phyloP scores from a whole-genome alignment of 345 rosid species.

The Acer campestre region DNA sequence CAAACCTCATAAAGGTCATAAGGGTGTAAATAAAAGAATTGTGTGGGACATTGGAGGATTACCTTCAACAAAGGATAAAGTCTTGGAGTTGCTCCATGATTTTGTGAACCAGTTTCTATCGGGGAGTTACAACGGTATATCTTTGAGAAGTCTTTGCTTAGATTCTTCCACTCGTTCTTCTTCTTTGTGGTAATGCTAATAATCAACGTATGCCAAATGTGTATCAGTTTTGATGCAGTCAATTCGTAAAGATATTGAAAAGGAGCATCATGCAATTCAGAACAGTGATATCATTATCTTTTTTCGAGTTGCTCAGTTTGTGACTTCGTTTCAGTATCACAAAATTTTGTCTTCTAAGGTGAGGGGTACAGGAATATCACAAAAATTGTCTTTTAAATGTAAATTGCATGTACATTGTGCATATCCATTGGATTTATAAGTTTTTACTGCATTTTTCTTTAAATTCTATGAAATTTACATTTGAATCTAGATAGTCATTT shows the following conservation, averaged over 20 bases:
- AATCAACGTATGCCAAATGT: constrained; percentile 23
- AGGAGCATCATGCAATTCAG: constrained; percentile 83
- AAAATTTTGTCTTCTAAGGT: constrained; percentile 63
- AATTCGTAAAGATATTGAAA: constrained; percentile 76
- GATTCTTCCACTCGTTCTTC: constrained; percentile 10
- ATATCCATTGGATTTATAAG: not conserved
- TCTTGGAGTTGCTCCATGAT: constrained; percentile 70
- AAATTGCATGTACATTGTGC: not conserved
- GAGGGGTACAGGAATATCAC: constrained; percentile 31
- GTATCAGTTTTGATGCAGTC: constrained; percentile 81
- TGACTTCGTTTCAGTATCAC: constrained; percentile 77
- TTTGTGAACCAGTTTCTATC: constrained; percentile 77
- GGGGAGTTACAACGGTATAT: constrained; percentile 87
- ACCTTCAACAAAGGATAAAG: constrained; percentile 47
- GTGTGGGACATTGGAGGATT: constrained; percentile 62
- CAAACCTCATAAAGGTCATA: constrained; percentile 49
- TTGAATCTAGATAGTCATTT: not conserved
- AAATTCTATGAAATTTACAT: not conserved
- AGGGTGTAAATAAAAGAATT: constrained; percentile 54
- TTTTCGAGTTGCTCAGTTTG: constrained; percentile 83
- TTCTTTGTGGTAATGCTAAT: constrained; percentile 20
- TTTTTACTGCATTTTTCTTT: not conserved
- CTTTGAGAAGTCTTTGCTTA: constrained; percentile 13
- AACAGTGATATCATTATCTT: constrained; percentile 66
- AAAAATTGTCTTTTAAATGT: not conserved